These are phyloP conservation scores for Suhomyces tanzawaensis DNA, from an alignment of 805 yeast species.

Conservation along the genomic window DNA sequence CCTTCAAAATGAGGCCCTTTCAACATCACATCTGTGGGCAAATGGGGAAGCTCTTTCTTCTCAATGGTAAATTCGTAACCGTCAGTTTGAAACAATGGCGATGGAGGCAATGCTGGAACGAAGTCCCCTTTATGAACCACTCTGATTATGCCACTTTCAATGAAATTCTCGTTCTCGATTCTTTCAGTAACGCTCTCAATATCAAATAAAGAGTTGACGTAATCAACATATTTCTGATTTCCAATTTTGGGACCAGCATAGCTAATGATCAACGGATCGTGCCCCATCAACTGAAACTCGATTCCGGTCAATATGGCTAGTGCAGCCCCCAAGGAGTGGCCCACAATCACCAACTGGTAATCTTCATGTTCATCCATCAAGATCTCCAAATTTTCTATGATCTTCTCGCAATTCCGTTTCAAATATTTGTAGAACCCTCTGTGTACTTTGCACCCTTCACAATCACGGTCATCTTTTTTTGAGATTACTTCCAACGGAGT, in stretches of 20 bases:
- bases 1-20: neutral
- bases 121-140: constrained; percentile 57
- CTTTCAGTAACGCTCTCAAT: constrained; percentile 26
- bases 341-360: constrained; percentile 54
- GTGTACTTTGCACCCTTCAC: constrained; percentile 59
- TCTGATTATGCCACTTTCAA: constrained; percentile 46
- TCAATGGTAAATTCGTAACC: constrained; percentile 52
- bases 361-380: constrained; percentile 40
- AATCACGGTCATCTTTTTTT: constrained; percentile 15
- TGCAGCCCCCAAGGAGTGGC: constrained; percentile 81
- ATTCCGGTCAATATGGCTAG: constrained; percentile 60
- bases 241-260: constrained; percentile 69
- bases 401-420: constrained; percentile 36
- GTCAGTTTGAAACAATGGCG: constrained; percentile 40
- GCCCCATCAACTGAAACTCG: constrained; percentile 56
- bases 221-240: constrained; percentile 46
- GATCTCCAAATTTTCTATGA: constrained; percentile 29
- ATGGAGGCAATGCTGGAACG: constrained; percentile 61
- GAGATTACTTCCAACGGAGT: constrained; percentile 32
- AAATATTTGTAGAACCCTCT: constrained; percentile 57
- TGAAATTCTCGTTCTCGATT: constrained; percentile 20
- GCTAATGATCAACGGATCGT: constrained; percentile 52
- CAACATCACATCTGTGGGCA: constrained; percentile 6
- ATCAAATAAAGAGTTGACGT: constrained; percentile 51
- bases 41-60: constrained; percentile 39